Base-by-base conservation (phyloP, 176 grass and related monocot genomes). In the Oryza australiensis region DNA sequence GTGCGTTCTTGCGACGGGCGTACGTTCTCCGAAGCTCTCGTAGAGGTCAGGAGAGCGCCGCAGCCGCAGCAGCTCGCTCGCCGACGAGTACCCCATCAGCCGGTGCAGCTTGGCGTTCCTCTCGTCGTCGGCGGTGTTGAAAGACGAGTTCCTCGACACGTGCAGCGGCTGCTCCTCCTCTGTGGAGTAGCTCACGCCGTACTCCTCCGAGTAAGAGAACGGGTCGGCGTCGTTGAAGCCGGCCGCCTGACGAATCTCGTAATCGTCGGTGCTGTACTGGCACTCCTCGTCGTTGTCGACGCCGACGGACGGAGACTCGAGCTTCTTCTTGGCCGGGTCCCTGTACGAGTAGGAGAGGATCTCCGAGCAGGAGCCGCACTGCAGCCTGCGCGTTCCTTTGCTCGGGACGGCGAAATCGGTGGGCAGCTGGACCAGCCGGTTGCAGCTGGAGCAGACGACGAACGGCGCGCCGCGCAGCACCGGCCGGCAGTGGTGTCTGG, bases 81-180 rank as follows among this genome's bases (percentile, higher is more conserved):
- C 91, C 8, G 91, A 93, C 33, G 87, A 87, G 82, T 97, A 92
- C n/a, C 94, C 92, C 92, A 97, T 92, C 59, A 94, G 73, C 63
- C 82, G 83, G 80, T 94, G 92, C 34, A 92, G 89, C 60, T 87
- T 90, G 35, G 22, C 41, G 65, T 16, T 79, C 23, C 28, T 80
- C n/a, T 42, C 83, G 40, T 83, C 81, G 1, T 83, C 81, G 1
- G 38, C 64, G 43, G 80, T 85, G 86, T 84, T 64, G 43, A 89
- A 94, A 38, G 94, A 97, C 4, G 86, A 93, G 68, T 97, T 93
- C 75, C 86, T 97, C 3, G 87, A 88, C 70, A 94, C 87, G 48
- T 94, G 55, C 84, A 94, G 59, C 12, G 84, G 80, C 7, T 62
- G 79, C 15, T 86, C 92, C 27, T 74, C 87, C 42, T 94, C 89